Conservation (phyloP, 176 grass and related monocot genomes). For the Bothriochloa decipiens region DNA sequence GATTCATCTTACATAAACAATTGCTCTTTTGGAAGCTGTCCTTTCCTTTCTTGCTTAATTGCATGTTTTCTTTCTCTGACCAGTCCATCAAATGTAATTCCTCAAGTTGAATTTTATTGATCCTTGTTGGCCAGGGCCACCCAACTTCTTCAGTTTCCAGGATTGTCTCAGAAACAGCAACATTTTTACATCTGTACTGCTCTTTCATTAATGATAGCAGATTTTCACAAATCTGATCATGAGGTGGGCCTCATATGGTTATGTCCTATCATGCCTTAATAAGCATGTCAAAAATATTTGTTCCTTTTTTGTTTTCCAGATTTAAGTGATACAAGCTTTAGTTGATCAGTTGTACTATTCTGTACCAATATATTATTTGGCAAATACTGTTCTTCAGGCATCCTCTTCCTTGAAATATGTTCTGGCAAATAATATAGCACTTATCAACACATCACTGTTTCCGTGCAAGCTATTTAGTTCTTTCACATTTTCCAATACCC, state of each 20-base stretch:
- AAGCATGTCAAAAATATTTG: neutral
- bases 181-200: neutral
- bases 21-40: neutral
- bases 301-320: neutral
- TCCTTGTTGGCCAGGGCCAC: neutral
- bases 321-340: neutral
- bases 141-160: no score
- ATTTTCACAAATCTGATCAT: constrained; percentile 1
- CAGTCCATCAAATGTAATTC: neutral
- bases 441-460: neutral
- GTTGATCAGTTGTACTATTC: neutral
- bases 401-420: neutral
- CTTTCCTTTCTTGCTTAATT: neutral
- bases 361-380: neutral
- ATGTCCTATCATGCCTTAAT: neutral
- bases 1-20: neutral
- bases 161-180: neutral
- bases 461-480: neutral
- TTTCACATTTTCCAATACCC: neutral
- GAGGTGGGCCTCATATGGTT: neutral
- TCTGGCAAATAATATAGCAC: neutral
- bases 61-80: neutral
- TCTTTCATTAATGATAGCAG: neutral
- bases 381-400: neutral
- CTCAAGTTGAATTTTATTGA: neutral